Conservation (phyloP, 2,329 filamentous ascomycete species). For the Diplodia scrobiculata region DNA sequence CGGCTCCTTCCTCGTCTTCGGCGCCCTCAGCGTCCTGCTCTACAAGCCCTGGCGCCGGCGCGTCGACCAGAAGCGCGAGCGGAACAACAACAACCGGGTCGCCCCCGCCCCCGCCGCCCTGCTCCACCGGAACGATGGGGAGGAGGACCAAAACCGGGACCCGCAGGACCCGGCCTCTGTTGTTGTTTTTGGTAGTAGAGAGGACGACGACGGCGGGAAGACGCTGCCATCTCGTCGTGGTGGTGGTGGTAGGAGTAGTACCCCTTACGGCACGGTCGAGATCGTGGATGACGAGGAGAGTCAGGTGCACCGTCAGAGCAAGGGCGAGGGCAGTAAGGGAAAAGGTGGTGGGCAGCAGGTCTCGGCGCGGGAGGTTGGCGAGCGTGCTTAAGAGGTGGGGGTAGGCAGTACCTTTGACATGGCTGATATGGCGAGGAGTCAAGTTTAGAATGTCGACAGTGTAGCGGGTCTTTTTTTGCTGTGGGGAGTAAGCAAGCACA, state of each 20-base stretch:
- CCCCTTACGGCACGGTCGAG: constrained; percentile 13
- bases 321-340: background rate
- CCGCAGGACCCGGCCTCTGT: constrained; percentile 36
- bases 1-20: constrained; percentile 77
- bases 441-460: background rate
- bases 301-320: background rate
- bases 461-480: background rate
- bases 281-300: background rate
- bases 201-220: background rate
- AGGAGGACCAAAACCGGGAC: constrained; percentile 32
- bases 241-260: background rate
- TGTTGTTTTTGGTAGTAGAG: too few species aligned
- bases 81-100: background rate
- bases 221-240: background rate
- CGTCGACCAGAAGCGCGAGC: constrained; percentile 48
- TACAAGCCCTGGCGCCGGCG: constrained; percentile 78
- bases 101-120: background rate
- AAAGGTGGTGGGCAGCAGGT: constrained; percentile 2
- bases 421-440: too few species aligned
- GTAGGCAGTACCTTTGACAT: background rate
- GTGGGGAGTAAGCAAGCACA: background rate
- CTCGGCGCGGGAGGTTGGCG: background rate
- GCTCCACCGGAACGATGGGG: constrained; percentile 30
- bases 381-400: background rate
- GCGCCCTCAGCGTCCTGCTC: constrained; percentile 68